Base-by-base conservation (phyloP, 2,329 filamentous ascomycete genomes). In the Alternaria angustiovoidea region DNA sequence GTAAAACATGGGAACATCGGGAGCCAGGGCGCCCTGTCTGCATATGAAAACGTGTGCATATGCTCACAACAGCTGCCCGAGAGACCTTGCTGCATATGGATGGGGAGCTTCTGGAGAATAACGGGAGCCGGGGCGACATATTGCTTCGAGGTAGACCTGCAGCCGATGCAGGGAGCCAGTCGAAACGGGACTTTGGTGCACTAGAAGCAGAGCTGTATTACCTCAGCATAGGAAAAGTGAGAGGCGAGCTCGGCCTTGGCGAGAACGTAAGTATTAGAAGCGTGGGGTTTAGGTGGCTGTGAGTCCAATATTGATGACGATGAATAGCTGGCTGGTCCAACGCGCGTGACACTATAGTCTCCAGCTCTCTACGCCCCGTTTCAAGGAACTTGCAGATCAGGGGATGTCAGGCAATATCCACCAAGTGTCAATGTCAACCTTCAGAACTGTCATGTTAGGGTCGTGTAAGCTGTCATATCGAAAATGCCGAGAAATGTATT, bases 11-110 rank as follows among this genome's bases (percentile, higher is more conserved):
- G 34, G 51, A 34, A 63, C 49, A 24, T 60, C 53, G 30, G 56
- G 55, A 57, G 55, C 51, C 55, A 46, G 48, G 59, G 54, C 52
- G 46, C 51, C 57, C 46, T 54, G 57, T 52, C 26, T 57, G 34
- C 26, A 49, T 38, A 51, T 24, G 44, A 56, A 11, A 59, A 42
- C n/a, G 36, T 36, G 11, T 36, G n/a, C 39, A 38, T 51, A 42
- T 42, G 42, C 26, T 53, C 47, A n/a, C 49, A 61, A 49, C 20
- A 32, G 24, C n/a, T 22, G 38, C 42, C 14, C 28, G 32, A 39
- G 51, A 20, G 42, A 36, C 7, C 20, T 20, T 32, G 11, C 48
- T 53, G 52, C 36, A 46, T 48, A 16, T 28, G n/a, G 51, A 8
- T 46, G 32, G 24, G 18, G 38, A 30, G 36, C 12, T 55, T 51